Conservation (phyloP, 768 basidiomycete species). For the Russula compacta region DNA sequence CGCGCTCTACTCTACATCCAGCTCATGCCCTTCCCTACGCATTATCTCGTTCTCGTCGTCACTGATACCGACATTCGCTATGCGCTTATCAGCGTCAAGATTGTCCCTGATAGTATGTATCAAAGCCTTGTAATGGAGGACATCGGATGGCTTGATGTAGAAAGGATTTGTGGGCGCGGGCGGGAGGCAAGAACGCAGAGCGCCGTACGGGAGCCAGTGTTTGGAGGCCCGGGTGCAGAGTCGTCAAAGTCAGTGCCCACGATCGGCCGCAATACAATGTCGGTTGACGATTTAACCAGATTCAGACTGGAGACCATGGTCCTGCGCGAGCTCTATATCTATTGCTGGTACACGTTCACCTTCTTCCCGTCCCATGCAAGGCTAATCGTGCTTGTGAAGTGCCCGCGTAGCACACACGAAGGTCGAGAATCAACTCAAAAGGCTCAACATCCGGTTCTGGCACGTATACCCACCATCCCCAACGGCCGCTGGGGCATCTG, state of each 20-base stretch:
- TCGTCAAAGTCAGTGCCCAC: conserved; percentile 8
- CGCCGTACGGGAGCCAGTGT: conserved; percentile 25
- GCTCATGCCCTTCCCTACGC: conserved; percentile 62
- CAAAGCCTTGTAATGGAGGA: conserved; percentile 62
- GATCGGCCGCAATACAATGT: neutral
- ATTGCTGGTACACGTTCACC: conserved; percentile 58
- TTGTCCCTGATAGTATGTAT: conserved; percentile 45
- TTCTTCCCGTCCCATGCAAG: neutral
- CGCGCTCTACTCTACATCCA: conserved; percentile 67
- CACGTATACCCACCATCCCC: conserved; percentile 54
- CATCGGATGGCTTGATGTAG: conserved; percentile 69
- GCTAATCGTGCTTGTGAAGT: conserved; percentile 31
- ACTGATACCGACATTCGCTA: conserved; percentile 71
- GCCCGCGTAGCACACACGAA: conserved; percentile 86
- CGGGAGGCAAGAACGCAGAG: conserved; percentile 23
- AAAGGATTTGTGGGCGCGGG: conserved; percentile 43
- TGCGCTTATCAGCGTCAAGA: conserved; percentile 65
- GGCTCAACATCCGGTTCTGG: conserved; percentile 67
- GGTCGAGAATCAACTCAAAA: conserved; percentile 81
- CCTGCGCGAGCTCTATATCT: conserved; percentile 72
- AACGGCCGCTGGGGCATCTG: conserved; percentile 25
- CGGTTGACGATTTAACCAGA: conserved; percentile 15
- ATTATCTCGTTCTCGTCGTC: conserved; percentile 81
- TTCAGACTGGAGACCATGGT: conserved; percentile 68
- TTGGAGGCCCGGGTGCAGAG: neutral